Evolutionary conservation across 305 asterid species (phyloP).

Genomic region (Fraxinus latifolia): DNA sequence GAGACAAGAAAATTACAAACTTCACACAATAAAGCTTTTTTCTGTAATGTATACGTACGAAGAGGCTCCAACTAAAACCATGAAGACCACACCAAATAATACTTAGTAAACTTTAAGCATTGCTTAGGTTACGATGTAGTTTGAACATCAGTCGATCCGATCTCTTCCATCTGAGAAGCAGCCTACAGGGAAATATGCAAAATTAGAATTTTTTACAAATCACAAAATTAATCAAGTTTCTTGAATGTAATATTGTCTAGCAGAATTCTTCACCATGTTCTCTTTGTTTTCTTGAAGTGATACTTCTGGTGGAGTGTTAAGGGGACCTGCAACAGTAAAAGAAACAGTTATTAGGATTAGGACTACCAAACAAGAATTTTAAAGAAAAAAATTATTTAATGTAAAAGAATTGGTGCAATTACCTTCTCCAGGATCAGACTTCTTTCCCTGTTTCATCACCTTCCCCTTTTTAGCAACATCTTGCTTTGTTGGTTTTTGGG

Average conservation of each 20-base stretch:
- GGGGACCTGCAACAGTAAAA: slow-evolving; percentile 36
- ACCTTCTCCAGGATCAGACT: slow-evolving; percentile 49
- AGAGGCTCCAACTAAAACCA: slow-evolving; percentile 23
- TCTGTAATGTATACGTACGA: slow-evolving; percentile 38
- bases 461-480: slow-evolving; percentile 36
- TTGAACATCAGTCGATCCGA: slow-evolving; percentile 31
- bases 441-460: slow-evolving; percentile 55
- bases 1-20: slow-evolving; percentile 23
- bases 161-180: slow-evolving; percentile 36
- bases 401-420: neutral
- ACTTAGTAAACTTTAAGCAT: neutral
- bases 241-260: neutral
- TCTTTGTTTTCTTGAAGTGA: slow-evolving; percentile 70
- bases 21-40: slow-evolving; percentile 39
- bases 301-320: slow-evolving; percentile 39
- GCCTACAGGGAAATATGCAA: slow-evolving; percentile 24
- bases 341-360: neutral
- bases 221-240: neutral
- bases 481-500: slow-evolving; percentile 48
- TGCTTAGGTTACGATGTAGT: neutral
- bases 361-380: neutral
- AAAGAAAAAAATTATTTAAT: neutral
- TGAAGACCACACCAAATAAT: slow-evolving; percentile 27
- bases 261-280: slow-evolving; percentile 52
- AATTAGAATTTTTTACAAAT: neutral